Percentiles rank a stretch among this genome's conserved stretches.
Evolutionary conservation across 1,139 yeast species (phyloP).

Genomic region (Blastobotrys buckinghamii): DNA sequence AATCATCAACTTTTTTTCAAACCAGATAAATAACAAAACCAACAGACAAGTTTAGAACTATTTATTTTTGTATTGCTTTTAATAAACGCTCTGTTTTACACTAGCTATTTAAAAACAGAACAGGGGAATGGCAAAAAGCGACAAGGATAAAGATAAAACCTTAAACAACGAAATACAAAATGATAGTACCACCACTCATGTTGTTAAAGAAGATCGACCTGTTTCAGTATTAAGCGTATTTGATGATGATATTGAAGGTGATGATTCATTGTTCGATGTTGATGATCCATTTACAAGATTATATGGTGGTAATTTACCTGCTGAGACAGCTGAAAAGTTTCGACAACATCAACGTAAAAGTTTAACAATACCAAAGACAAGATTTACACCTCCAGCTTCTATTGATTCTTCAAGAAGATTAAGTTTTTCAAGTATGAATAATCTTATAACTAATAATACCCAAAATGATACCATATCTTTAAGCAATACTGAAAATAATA

Average conservation of each 20-base stretch:
- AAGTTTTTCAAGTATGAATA: background rate
- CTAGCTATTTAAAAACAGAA: no score
- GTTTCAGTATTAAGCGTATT: slow-evolving; percentile 2
- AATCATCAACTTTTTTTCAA: no score
- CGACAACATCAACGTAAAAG: slow-evolving; percentile 8
- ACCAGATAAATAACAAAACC: no score
- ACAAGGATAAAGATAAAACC: no score
- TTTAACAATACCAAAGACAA: slow-evolving; percentile 3
- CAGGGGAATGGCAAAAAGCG: no score
- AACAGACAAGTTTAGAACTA: no score
- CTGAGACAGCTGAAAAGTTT: background rate
- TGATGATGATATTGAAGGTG: slow-evolving; percentile 1
- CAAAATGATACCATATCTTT: background rate
- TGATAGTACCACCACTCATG: background rate
- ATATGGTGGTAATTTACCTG: slow-evolving; percentile 8
- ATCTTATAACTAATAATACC: background rate
- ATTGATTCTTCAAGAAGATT: background rate
- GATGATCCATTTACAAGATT: slow-evolving; percentile 7
- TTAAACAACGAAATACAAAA: no score
- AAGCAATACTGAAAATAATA: background rate
- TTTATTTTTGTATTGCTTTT: no score
- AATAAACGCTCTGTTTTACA: background rate
- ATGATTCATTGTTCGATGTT: background rate
- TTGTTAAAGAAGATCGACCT: background rate
- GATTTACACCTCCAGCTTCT: background rate